A percentile compares a stretch with the other conserved stretches of the same genome.
Evolutionary conservation across 2,329 filamentous ascomycete species (phyloP).

Genomic region (Tolypocladium inflatum): DNA sequence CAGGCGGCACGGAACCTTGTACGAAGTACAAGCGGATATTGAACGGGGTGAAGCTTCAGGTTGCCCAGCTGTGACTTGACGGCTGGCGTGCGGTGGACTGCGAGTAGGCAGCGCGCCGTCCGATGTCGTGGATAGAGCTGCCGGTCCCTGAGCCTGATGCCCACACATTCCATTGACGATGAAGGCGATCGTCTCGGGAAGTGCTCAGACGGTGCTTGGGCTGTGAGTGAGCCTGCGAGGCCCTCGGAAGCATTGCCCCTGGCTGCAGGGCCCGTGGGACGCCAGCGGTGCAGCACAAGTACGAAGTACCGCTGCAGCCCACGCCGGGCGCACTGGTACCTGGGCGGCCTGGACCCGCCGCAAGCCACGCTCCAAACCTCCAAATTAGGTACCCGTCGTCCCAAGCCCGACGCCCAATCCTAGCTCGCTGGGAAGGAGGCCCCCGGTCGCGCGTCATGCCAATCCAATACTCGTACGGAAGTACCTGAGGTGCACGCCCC

Average conservation of each 20-base stretch:
- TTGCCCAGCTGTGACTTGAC: neutral
- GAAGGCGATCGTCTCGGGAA: neutral
- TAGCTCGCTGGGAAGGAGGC: neutral
- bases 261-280: too few species aligned
- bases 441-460: conserved; percentile 2
- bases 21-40: too few species aligned
- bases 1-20: too few species aligned
- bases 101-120: neutral
- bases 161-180: neutral
- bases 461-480: too few species aligned
- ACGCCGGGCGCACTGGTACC: neutral
- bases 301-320: neutral
- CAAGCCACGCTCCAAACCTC: neutral
- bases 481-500: neutral
- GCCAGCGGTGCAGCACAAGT: neutral
- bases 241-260: neutral
- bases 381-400: conserved; percentile 3
- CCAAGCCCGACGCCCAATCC: conserved; percentile 4
- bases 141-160: neutral
- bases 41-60: neutral
- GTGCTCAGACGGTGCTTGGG: neutral
- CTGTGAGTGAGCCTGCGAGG: neutral
- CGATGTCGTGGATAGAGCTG: neutral
- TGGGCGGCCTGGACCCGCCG: neutral
- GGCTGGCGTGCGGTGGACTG: neutral